Conservation (phyloP, 2,329 filamentous ascomycete species). For the Lasiodiplodia gonubiensis region DNA sequence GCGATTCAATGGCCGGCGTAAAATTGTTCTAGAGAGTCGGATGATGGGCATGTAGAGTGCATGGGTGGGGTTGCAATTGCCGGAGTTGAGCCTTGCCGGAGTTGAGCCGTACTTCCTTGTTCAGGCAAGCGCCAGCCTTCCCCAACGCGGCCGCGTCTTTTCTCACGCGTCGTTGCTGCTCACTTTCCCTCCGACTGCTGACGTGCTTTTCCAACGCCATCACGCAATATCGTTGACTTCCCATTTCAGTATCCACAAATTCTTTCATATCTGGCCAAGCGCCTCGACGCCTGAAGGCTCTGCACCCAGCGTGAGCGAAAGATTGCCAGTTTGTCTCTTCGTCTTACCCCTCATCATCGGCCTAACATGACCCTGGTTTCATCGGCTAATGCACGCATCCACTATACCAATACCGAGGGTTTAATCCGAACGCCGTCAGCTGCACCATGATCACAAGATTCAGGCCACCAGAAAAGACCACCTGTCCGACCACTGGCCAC, state of each 20-base stretch:
- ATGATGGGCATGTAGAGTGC: not conserved
- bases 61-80: not conserved
- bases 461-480: too few relatives aligned
- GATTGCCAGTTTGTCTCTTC: too few relatives aligned
- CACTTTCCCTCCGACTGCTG: not conserved
- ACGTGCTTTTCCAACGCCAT: constrained; percentile 12
- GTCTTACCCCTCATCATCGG: not conserved
- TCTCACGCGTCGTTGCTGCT: not conserved
- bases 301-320: not conserved
- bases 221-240: constrained; percentile 19
- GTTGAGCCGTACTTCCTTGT: not conserved
- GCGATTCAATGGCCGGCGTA: not conserved
- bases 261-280: not conserved
- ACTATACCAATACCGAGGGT: not conserved
- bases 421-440: not conserved
- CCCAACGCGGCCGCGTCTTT: not conserved
- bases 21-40: not conserved
- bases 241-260: not conserved
- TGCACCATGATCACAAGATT: not conserved
- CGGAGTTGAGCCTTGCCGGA: not conserved
- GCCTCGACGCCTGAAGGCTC: not conserved
- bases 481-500: too few relatives aligned
- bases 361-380: not conserved
- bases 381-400: not conserved
- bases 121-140: not conserved